phyloP scores from a whole-genome alignment of 148 eudicot species.

The Dianthus caryophyllus region DNA sequence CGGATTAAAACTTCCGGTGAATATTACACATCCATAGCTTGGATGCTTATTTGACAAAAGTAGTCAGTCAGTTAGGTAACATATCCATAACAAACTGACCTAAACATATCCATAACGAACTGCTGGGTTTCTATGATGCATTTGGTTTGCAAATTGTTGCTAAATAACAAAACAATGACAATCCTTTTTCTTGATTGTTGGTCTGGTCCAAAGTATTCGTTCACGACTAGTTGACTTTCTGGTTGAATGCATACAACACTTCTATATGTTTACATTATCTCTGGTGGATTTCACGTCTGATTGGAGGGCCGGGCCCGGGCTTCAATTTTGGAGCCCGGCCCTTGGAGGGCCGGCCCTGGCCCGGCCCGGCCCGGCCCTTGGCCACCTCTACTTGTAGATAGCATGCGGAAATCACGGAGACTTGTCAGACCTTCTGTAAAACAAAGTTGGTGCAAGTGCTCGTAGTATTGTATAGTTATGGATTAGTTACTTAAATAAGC shows the following conservation, averaged over 20 bases:
- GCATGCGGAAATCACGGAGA: conserved; percentile 81
- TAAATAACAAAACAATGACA: not conserved
- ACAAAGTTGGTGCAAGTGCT: conserved; percentile 56
- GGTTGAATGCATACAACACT: not conserved
- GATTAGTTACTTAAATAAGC: no score
- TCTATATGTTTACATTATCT: not conserved
- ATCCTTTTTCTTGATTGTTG: not conserved
- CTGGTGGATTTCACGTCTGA: not conserved
- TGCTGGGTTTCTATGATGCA: not conserved
- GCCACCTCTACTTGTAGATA: conserved; percentile 74
- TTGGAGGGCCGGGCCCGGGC: no score
- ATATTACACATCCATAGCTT: conserved; percentile 82
- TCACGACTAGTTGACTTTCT: not conserved
- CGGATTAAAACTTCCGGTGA: conserved; percentile 74
- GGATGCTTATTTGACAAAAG: conserved; percentile 63
- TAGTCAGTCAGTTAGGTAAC: conserved; percentile 67
- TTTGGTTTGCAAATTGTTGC: not conserved
- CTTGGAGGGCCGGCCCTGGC: no score
- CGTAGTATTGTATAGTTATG: not conserved
- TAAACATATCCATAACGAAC: no score
- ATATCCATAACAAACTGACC: conserved; percentile 10
- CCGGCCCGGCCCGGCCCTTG: no score
- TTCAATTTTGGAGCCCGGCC: no score
- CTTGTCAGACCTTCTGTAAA: conserved; percentile 37
- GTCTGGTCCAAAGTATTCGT: not conserved